Evolutionary conservation across 331 rosid species (phyloP).

Genomic region (Phaseolus coccineus): DNA sequence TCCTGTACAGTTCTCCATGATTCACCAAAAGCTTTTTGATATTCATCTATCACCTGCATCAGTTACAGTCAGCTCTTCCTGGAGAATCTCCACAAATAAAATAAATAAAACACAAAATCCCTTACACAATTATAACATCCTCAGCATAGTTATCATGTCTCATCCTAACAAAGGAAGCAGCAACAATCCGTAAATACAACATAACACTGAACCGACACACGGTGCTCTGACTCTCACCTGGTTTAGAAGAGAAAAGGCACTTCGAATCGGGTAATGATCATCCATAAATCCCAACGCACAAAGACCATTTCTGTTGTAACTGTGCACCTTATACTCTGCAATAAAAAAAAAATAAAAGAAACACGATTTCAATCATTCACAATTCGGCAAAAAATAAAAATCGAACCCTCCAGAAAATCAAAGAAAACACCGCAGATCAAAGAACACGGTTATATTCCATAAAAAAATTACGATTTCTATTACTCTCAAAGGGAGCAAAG

Average conservation of each 20-base stretch:
- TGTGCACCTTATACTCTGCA: slow-evolving; percentile 90
- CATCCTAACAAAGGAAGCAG: not conserved
- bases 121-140: slow-evolving; percentile 19
- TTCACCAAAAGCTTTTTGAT: slow-evolving; percentile 50
- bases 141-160: not conserved
- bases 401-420: not conserved
- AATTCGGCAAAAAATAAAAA: not conserved
- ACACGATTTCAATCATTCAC: not conserved
- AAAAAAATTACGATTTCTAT: not conserved
- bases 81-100: slow-evolving; percentile 22
- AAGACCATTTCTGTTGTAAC: slow-evolving; percentile 91
- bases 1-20: slow-evolving; percentile 54
- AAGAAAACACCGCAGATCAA: slow-evolving; percentile 1
- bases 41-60: slow-evolving; percentile 59
- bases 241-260: slow-evolving; percentile 89
- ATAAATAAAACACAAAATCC: slow-evolving; percentile 2
- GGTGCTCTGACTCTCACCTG: slow-evolving; percentile 61
- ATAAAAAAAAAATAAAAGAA: not conserved
- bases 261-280: slow-evolving; percentile 94
- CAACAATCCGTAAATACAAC: slow-evolving; percentile 3
- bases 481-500: not conserved
- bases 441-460: not conserved
- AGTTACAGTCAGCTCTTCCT: not conserved
- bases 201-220: slow-evolving; percentile 20
- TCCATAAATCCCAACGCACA: slow-evolving; percentile 97